Conservation (phyloP, 169 alveolate genomes). For the Babesia ovata region DNA sequence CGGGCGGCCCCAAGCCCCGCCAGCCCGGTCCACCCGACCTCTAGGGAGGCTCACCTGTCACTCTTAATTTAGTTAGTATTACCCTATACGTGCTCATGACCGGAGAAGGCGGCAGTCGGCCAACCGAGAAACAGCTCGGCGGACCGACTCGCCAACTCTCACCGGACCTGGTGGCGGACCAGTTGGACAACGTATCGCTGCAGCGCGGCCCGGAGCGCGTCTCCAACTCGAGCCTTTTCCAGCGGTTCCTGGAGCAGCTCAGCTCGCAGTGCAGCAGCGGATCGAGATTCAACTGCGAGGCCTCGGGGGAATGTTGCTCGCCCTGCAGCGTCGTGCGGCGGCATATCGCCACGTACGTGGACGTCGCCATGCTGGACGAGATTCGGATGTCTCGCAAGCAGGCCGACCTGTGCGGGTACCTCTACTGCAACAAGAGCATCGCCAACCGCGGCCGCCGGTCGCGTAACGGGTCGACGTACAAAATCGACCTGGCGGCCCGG, state of each 20-base stretch:
- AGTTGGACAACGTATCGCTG: neutral
- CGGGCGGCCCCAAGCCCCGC: slow-evolving; percentile 99
- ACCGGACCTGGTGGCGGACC: slow-evolving; percentile 11
- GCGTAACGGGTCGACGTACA: slow-evolving; percentile 34
- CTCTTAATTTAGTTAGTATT: neutral
- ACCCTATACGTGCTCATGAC: neutral
- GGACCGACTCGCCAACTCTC: slow-evolving; percentile 6
- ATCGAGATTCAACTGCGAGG: slow-evolving; percentile 41
- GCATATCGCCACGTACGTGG: slow-evolving; percentile 49
- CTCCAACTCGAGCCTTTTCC: slow-evolving; percentile 27
- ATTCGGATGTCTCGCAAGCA: slow-evolving; percentile 6
- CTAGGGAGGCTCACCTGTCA: slow-evolving; percentile 8
- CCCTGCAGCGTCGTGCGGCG: slow-evolving; percentile 45
- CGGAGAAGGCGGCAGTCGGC: neutral
- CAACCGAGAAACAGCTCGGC: neutral
- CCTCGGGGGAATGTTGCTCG: slow-evolving; percentile 30
- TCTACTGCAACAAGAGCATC: slow-evolving; percentile 47
- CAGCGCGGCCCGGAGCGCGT: slow-evolving; percentile 9
- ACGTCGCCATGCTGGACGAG: slow-evolving; percentile 64
- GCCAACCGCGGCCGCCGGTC: neutral
- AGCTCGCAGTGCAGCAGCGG: slow-evolving; percentile 41
- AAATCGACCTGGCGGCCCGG: slow-evolving; percentile 48
- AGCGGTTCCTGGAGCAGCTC: slow-evolving; percentile 26
- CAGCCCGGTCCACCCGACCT: slow-evolving; percentile 70
- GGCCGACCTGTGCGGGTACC: slow-evolving; percentile 44